Evolutionary conservation across 2,329 filamentous ascomycete genomes (phyloP), one percentile per base, ranked within the genome.

Genomic region (Salinomyces thailandicus): DNA sequence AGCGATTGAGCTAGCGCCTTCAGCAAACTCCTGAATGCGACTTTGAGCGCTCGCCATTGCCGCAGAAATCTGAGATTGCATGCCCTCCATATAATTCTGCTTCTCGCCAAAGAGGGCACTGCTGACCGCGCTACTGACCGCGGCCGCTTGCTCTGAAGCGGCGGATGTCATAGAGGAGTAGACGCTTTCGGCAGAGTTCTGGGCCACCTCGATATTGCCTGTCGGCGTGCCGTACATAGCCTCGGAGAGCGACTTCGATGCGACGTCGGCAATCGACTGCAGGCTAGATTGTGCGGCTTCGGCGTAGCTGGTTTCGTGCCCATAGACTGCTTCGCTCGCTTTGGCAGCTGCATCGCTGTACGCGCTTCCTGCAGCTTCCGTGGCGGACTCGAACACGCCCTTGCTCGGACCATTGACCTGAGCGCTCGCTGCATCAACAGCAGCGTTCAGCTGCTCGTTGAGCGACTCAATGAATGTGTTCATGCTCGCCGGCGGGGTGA

Each of bases 161-260:
- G 58, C 62, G 4, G 64, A 65, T 1, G 64, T 60, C 13, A 68
- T 55, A 12, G 66, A 69, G 14, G 59, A 59, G 47, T 68, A 68
- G 0, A 60, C 60, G 34, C 57, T 61, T 5, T 57, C 62, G 3
- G 62, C 67, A 18, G 59, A 62, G 33, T 57, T 62, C 2, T 65
- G 63, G 0, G 60, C 63, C 13, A 61, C 62, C 24, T 68, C 68
- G 22, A 63, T 55, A 5, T 60, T 63, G 2, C 63, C 62, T 1
- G 71, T 72, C 1, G 68, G 60, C 1, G 68, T 68, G 14, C 74
- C 72, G 46, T 74, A 78, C 36, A 79, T 63, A 3, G 73, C 73
- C 34, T 63, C 62, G 11, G 64, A 72, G 38, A 77, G 70, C 2
- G 69, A 73, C 16, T 61, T 61, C 41, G 71, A 68, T 7, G 75